These are phyloP conservation scores for Rubia occidens DNA, from an alignment of 305 asterid species.

Conservation along the genomic window DNA sequence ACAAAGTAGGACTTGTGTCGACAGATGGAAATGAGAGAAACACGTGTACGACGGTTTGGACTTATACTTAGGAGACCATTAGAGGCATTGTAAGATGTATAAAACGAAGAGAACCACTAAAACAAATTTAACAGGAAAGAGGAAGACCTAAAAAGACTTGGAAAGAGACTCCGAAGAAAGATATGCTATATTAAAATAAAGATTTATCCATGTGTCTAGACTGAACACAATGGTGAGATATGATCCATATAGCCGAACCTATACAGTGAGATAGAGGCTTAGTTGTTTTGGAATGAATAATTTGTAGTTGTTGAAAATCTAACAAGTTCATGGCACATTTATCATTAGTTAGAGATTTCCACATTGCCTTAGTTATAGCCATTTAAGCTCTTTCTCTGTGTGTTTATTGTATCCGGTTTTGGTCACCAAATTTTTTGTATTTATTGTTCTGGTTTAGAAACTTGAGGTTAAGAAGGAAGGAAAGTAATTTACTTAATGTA, in stretches of 20 bases:
- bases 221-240: not conserved
- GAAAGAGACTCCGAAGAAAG: too few relatives aligned
- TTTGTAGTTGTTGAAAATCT: not conserved
- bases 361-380: not conserved
- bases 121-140: too few relatives aligned
- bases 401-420: not conserved
- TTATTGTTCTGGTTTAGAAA: not conserved
- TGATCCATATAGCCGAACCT: not conserved
- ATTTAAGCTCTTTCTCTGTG: not conserved
- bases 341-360: not conserved
- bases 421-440: not conserved
- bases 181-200: too few relatives aligned
- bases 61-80: too few relatives aligned
- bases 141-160: too few relatives aligned
- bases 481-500: not conserved
- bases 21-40: too few relatives aligned
- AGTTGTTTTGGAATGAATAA: not conserved
- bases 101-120: too few relatives aligned
- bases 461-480: constrained; percentile 3
- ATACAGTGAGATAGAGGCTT: not conserved
- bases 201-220: too few relatives aligned
- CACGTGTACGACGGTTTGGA: too few relatives aligned
- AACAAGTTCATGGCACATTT: not conserved
- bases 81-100: too few relatives aligned
- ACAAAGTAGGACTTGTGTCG: too few relatives aligned